These are phyloP conservation scores for Penicillium macrosclerotiorum DNA, from an alignment of 495 filamentous ascomycete species.

Conservation along the genomic window DNA sequence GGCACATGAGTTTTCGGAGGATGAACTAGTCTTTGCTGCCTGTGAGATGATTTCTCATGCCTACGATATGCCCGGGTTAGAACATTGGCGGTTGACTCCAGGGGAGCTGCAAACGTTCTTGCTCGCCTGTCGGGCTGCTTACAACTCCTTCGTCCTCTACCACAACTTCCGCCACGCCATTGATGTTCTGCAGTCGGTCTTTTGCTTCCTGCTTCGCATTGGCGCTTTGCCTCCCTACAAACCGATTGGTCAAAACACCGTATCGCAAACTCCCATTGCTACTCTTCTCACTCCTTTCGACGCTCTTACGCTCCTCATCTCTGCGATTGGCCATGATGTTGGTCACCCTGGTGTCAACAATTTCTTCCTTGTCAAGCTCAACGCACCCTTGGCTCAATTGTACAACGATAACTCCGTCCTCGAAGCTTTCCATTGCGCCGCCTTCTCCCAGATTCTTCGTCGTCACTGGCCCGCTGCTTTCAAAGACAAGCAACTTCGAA, in stretches of 20 bases:
- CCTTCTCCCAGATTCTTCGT: conserved; percentile 92
- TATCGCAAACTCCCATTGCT: conserved; percentile 61
- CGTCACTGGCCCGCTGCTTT: conserved; percentile 88
- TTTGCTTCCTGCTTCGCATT: conserved; percentile 84
- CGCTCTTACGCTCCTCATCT: conserved; percentile 82
- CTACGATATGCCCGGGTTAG: conserved; percentile 74
- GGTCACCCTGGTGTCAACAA: conserved; percentile 98
- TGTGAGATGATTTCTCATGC: conserved; percentile 87
- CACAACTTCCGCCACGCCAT: conserved; percentile 98
- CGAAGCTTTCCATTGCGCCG: conserved; percentile 96
- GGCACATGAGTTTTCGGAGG: conserved; percentile 83
- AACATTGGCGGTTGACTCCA: conserved; percentile 71
- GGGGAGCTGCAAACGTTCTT: conserved; percentile 81
- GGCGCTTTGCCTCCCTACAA: conserved; percentile 70
- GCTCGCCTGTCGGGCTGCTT: conserved; percentile 78
- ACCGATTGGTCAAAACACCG: conserved; percentile 19
- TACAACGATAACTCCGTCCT: conserved; percentile 98
- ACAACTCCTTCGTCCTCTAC: conserved; percentile 95
- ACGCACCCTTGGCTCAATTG: conserved; percentile 92
- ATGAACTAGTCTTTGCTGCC: conserved; percentile 79
- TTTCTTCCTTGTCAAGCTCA: conserved; percentile 87
- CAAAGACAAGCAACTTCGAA: conserved; percentile 69
- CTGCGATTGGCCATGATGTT: conserved; percentile 95
- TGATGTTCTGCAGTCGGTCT: conserved; percentile 92
- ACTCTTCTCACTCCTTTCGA: conserved; percentile 78